phyloP scores from a whole-genome alignment of 1,284 basidiomycete species.

The Heterobasidion occidentale region DNA sequence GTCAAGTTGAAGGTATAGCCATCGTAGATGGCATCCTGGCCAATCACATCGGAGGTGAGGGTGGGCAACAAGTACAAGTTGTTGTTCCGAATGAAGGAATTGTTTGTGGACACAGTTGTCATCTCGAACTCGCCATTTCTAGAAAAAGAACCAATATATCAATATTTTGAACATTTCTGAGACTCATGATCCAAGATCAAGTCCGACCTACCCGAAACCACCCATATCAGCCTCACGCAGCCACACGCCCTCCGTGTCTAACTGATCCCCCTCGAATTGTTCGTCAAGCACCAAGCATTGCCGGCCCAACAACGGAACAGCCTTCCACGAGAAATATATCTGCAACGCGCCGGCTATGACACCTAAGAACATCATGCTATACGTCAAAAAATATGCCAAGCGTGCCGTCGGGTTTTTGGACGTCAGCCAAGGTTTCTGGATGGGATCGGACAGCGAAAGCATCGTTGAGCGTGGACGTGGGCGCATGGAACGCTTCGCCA shows the following conservation, averaged over 20 bases:
- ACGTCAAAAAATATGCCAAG: constrained; percentile 64
- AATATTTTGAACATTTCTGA: neutral
- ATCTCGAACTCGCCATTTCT: constrained; percentile 86
- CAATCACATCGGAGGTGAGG: constrained; percentile 70
- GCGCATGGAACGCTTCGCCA: constrained; percentile 6
- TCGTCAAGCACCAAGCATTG: constrained; percentile 75
- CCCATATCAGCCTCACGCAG: constrained; percentile 76
- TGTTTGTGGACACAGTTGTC: constrained; percentile 71
- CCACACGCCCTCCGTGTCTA: constrained; percentile 64
- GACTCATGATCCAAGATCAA: too few species aligned
- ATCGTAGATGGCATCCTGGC: constrained; percentile 47
- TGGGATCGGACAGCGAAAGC: constrained; percentile 34
- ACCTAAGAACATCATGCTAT: constrained; percentile 44
- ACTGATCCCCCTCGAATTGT: constrained; percentile 55
- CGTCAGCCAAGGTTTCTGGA: constrained; percentile 67
- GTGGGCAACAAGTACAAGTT: constrained; percentile 81
- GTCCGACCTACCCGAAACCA: constrained; percentile 65
- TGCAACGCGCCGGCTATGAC: constrained; percentile 42
- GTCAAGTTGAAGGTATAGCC: constrained; percentile 79
- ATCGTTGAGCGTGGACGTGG: constrained; percentile 4
- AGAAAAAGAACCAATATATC: neutral
- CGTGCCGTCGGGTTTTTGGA: constrained; percentile 53
- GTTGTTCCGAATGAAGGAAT: constrained; percentile 74
- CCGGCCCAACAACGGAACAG: constrained; percentile 28
- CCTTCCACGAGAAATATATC: constrained; percentile 47